A percentile compares a stretch with the other conserved stretches of the same genome.
phyloP scores from a whole-genome alignment of 345 rosid species.

The Physaria fendleri region DNA sequence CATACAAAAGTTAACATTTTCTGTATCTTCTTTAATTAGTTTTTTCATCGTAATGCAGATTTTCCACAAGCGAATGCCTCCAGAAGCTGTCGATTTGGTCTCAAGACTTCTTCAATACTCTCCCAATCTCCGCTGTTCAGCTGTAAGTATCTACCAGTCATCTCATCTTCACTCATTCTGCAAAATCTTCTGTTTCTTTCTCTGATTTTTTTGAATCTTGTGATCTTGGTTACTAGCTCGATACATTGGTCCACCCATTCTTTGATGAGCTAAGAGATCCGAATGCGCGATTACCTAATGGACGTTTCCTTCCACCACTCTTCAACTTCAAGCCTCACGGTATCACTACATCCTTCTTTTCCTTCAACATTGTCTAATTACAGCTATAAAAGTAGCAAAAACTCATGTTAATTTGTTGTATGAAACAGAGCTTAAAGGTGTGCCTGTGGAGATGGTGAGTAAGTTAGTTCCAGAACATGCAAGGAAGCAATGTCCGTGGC shows the following conservation, averaged over 20 bases:
- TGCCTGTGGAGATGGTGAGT: conserved; percentile 32
- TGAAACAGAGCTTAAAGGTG: conserved; percentile 73
- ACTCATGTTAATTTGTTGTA: not conserved
- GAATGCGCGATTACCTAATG: conserved; percentile 66
- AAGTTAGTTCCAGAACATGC: conserved; percentile 47
- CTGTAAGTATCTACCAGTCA: conserved; percentile 49
- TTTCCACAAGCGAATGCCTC: conserved; percentile 94
- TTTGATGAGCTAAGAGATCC: conserved; percentile 95
- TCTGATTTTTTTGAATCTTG: not conserved
- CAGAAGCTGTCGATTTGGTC: conserved; percentile 95
- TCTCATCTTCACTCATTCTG: not conserved
- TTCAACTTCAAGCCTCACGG: conserved; percentile 93
- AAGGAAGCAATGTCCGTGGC: conserved; percentile 38
- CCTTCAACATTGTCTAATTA: not conserved
- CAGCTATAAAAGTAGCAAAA: not conserved
- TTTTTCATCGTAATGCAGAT: conserved; percentile 39
- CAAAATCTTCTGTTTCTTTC: not conserved
- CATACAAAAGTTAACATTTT: not conserved
- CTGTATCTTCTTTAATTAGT: not conserved
- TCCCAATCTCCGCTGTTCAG: conserved; percentile 84
- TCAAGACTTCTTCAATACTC: conserved; percentile 95
- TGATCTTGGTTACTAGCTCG: conserved; percentile 43
- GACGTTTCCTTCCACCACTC: conserved; percentile 88
- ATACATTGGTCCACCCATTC: conserved; percentile 86
- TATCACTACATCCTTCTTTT: conserved; percentile 19